Evolutionary conservation across 2,329 filamentous ascomycete genomes (phyloP), one percentile per base, ranked within the genome.

Genomic region (Dactylella cylindrospora): DNA sequence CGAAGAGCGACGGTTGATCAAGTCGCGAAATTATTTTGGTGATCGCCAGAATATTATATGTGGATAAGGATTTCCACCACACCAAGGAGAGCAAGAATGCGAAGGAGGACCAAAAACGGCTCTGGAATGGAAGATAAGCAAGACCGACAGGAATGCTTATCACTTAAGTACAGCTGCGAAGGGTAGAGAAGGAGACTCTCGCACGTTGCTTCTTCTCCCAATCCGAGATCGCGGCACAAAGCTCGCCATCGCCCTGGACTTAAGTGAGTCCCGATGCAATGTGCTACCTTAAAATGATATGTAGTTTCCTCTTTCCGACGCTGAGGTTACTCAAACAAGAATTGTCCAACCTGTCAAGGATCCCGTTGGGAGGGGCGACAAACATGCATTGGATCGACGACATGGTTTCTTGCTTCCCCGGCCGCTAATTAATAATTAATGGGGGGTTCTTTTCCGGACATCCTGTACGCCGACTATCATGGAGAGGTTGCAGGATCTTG

Each of bases 161-260:
- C 10, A 7, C 17, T 12, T 13, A 6, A 3, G 13, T 20, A 32
- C 22, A 10, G 26, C 46, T 40, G 39, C 39, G 55, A 52, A 26
- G 32, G 9, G 19, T 39, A 5, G 3, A 40, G 19, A 12, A 20
- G 36, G 20, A 40, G 36, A 23, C n/a, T n/a, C n/a, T 40, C 36
- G 36, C 19, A 40, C n/a, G 5, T 9, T 38, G 33, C 22, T n/a
- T n/a, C n/a, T n/a, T n/a, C n/a, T n/a, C n/a, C n/a, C n/a, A n/a
- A n/a, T n/a, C n/a, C 52, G 31, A 38, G 44, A 50, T 12, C 35
- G 43, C 26, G 31, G 31, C 22, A 26, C 25, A 22, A 39, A 54
- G 49, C 57, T 62, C 57, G 57, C 38, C 57, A 62, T 54, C 49
- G 49, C 57, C 57, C 49, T 49, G 31, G 57, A 26, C 26, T 23